Evolutionary conservation across 331 rosid species (phyloP), one percentile per base, ranked within the genome.

Genomic region (Malus hybrid): DNA sequence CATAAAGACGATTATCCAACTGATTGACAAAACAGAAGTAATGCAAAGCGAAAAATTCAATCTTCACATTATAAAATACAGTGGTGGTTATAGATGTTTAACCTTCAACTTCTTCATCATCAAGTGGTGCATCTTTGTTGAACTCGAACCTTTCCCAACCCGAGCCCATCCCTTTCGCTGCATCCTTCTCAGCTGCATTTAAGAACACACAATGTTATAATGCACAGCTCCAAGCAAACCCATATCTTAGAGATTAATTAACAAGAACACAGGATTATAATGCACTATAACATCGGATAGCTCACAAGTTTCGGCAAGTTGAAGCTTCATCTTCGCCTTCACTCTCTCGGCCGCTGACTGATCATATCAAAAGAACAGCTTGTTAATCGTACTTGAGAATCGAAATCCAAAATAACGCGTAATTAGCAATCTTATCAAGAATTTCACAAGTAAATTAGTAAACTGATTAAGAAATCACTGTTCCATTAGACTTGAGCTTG

Each of bases 121-220:
- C 97, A 48, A 90, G 90, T 3, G 98, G 98, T 70, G 97, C 98
- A 78, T 93, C 91, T 86, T 93, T 95, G 89, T 92, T 68, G 79
- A 92, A 95, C 70, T 95, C 97, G 80, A 95, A 95, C 63, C 97
- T 83, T 83, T 95, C 99, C 99, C 97, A 95, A 74, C 87, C 91
- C 2, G 84, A 75, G 72, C 95, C 95, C 60, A 5, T 82, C 12
- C 95, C 97, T 81, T 87, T 92, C 34, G 80, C 85, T 27, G 77
- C 71, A 77, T 90, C 99, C 69, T 80, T 88, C 63, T 83, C 84
- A 65, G 90, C 97, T 95, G 89, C 84, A 83, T 67, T 79, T 48
- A 68, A 19, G 29, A 83, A 60, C 79, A 66, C 13, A 48, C 20
- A 20, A 78, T 18, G 28, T 42, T 62, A 42, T 6, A 10, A 27